A percentile compares a stretch with the other conserved stretches of the same genome.
Evolutionary conservation across 768 basidiomycete genomes (phyloP).

Genomic region (Megacollybia marginata): DNA sequence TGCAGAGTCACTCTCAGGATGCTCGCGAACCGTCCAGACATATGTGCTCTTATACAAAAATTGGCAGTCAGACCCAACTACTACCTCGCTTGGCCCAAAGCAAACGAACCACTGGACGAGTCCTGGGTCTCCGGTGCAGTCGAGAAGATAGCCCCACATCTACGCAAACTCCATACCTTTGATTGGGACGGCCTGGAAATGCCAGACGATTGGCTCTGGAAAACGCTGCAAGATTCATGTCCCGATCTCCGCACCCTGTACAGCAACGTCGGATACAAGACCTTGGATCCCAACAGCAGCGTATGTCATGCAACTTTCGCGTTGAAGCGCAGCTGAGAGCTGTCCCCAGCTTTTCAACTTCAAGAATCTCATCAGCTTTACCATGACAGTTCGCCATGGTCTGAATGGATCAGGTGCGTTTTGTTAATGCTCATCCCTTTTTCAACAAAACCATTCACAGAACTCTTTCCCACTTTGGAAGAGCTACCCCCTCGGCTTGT

Average conservation of each 20-base stretch:
- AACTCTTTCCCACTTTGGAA: constrained; percentile 31
- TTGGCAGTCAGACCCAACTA: constrained; percentile 45
- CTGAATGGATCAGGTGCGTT: constrained; percentile 28
- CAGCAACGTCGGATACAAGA: constrained; percentile 32
- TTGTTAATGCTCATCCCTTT: background rate
- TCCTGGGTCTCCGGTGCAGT: constrained; percentile 32
- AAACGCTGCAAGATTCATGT: constrained; percentile 31
- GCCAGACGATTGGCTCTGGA: constrained; percentile 36
- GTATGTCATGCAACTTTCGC: constrained; percentile 6
- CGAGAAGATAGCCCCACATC: constrained; percentile 20
- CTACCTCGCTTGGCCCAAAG: constrained; percentile 43
- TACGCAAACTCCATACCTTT: constrained; percentile 33
- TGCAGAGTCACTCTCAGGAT: constrained; percentile 30
- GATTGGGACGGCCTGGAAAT: constrained; percentile 48
- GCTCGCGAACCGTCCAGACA: constrained; percentile 24
- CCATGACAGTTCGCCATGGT: constrained; percentile 39
- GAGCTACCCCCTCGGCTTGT: constrained; percentile 33
- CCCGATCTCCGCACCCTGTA: constrained; percentile 35
- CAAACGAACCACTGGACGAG: constrained; percentile 33
- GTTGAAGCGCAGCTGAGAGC: background rate
- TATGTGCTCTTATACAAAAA: constrained; percentile 31
- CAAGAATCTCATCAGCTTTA: constrained; percentile 34
- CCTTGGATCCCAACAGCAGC: constrained; percentile 26
- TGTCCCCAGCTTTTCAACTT: constrained; percentile 32
- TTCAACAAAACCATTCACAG: constrained; percentile 12